These are phyloP conservation scores for Glonium stellatum DNA, from an alignment of 495 filamentous ascomycete species.

Conservation along the genomic window DNA sequence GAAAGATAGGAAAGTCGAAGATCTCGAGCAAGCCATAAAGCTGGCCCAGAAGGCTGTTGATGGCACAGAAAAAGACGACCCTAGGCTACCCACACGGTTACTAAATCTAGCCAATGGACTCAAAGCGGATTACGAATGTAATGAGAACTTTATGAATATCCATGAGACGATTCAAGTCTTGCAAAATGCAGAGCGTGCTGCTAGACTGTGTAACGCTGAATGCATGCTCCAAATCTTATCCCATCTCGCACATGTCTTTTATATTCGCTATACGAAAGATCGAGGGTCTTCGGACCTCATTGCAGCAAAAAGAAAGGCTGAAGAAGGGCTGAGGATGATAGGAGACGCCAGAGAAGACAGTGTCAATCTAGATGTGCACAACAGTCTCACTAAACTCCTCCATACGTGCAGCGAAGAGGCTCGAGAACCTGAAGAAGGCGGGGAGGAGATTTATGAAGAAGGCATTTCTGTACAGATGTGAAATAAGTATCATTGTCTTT, in stretches of 20 bases:
- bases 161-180: background rate
- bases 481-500: background rate
- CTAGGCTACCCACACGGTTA: constrained; percentile 1
- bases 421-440: background rate
- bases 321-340: background rate
- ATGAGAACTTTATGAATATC: constrained; percentile 4
- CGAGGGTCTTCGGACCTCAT: background rate
- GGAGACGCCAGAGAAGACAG: background rate
- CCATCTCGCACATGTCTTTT: constrained; percentile 1
- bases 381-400: background rate
- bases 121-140: background rate
- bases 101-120: constrained; percentile 4
- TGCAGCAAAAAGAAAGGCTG: background rate
- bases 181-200: constrained; percentile 3
- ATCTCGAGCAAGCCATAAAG: constrained; percentile 3
- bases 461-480: background rate
- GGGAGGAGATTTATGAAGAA: background rate
- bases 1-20: constrained; percentile 1
- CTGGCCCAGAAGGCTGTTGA: constrained; percentile 3
- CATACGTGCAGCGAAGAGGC: constrained; percentile 9
- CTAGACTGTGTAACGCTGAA: background rate
- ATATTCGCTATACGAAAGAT: constrained; percentile 1
- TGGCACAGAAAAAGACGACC: background rate
- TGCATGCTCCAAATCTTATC: constrained; percentile 6
- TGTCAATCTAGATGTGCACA: background rate